Evolutionary conservation across 2,329 filamentous ascomycete genomes (phyloP).

Genomic region (Sporothrix luriei): DNA sequence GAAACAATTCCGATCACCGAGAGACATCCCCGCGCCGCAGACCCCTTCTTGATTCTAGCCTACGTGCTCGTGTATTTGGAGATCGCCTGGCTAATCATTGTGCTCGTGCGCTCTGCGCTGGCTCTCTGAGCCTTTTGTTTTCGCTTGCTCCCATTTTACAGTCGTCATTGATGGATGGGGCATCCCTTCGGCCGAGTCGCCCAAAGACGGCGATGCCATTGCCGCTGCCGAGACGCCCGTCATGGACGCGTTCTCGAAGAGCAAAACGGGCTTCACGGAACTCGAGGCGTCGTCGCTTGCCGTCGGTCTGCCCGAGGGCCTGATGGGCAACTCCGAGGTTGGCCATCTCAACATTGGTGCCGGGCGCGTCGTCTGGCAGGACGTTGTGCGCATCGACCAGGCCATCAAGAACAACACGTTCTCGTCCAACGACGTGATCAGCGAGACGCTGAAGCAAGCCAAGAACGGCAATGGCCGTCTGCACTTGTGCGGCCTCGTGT

Average conservation of each 20-base stretch:
- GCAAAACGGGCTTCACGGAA: conserved; percentile 81
- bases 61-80: conserved; percentile 61
- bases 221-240: conserved; percentile 87
- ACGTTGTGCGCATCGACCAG: conserved; percentile 93
- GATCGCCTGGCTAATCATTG: conserved; percentile 61
- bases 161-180: conserved; percentile 99
- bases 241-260: conserved; percentile 90
- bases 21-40: conserved; percentile 13
- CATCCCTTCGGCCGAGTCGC: conserved; percentile 76
- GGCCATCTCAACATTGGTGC: conserved; percentile 98
- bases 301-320: conserved; percentile 90
- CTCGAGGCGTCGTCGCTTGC: conserved; percentile 95
- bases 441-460: conserved; percentile 73
- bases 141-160: conserved; percentile 44
- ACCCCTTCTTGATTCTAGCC: conserved; percentile 51
- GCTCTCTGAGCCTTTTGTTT: conserved; percentile 18
- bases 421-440: conserved; percentile 74
- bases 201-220: conserved; percentile 91
- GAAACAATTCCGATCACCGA: no score
- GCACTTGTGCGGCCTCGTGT: conserved; percentile 88
- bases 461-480: conserved; percentile 89
- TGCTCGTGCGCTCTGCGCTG: conserved; percentile 50
- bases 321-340: conserved; percentile 99
- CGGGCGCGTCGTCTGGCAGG: conserved; percentile 97
- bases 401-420: conserved; percentile 84